A percentile compares a stretch with the other conserved stretches of the same genome.
phyloP scores from a whole-genome alignment of 768 basidiomycete species.

The Mycena olivaceomarginata region DNA sequence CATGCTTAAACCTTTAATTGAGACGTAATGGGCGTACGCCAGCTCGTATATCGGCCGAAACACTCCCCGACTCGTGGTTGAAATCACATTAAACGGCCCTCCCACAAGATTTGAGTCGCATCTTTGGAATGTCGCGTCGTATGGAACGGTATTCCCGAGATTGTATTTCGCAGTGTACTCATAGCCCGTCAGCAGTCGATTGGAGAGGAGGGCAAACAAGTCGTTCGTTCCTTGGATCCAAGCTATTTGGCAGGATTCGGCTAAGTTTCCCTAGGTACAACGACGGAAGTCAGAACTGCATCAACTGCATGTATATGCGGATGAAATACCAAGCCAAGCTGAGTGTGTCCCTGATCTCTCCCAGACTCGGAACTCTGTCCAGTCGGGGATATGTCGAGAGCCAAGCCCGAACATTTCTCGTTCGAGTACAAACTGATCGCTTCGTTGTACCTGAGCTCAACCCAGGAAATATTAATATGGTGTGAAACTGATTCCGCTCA shows the following conservation, averaged over 20 bases:
- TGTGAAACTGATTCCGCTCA: slow-evolving; percentile 26
- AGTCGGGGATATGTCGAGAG: too few species aligned
- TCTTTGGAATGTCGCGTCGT: slow-evolving; percentile 31
- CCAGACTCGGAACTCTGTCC: too few species aligned
- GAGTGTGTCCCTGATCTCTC: slow-evolving; percentile 23
- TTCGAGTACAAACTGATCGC: slow-evolving; percentile 27
- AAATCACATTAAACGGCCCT: slow-evolving; percentile 19
- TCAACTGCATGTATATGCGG: slow-evolving; percentile 8
- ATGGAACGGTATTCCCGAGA: slow-evolving; percentile 14
- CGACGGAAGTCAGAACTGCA: slow-evolving; percentile 19
- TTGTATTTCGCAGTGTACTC: slow-evolving; percentile 16
- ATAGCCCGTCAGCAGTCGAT: slow-evolving; percentile 22
- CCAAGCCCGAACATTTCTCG: slow-evolving; percentile 22
- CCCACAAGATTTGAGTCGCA: slow-evolving; percentile 20
- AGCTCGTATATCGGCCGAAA: slow-evolving; percentile 31
- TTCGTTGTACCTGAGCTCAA: slow-evolving; percentile 21
- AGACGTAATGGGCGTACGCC: slow-evolving; percentile 28
- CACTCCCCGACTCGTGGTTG: slow-evolving; percentile 14
- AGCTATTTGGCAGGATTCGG: too few species aligned
- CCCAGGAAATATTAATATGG: slow-evolving; percentile 19
- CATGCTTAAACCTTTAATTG: slow-evolving; percentile 1
- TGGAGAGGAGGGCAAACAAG: slow-evolving; percentile 14
- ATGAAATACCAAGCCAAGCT: slow-evolving; percentile 30
- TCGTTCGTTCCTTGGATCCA: too few species aligned
- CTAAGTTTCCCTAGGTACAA: not conserved